Evolutionary conservation across 805 yeast genomes (phyloP).

Genomic region (Monosporozyma servazzii): DNA sequence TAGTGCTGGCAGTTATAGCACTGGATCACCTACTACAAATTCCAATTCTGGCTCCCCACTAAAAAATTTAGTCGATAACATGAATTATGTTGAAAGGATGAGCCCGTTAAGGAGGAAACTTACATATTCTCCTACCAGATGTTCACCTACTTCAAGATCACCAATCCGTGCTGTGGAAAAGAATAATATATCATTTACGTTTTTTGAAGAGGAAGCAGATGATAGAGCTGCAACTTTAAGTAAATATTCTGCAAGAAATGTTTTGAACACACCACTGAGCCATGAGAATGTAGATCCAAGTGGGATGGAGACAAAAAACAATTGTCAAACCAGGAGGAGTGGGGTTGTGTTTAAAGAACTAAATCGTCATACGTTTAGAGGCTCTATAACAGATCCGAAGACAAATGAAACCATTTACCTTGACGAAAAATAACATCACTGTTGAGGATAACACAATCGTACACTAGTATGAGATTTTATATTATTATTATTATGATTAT

Average conservation of each 20-base stretch:
- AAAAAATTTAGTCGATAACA: not conserved
- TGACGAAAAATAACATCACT: not conserved
- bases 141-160: not conserved
- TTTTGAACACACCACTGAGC: conserved; percentile 7
- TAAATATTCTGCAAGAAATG: conserved; percentile 19
- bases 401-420: not conserved
- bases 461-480: not conserved
- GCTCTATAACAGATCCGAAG: not conserved
- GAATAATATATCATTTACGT: conserved; percentile 7
- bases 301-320: not conserved
- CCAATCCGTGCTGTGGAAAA: not conserved
- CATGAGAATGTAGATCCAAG: not conserved
- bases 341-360: not conserved
- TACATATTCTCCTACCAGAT: not conserved
- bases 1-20: not conserved
- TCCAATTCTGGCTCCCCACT: not conserved
- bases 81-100: not conserved
- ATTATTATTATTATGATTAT: not conserved
- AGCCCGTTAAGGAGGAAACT: conserved; percentile 1
- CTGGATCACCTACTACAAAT: not conserved
- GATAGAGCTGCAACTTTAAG: conserved; percentile 12
- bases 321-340: not conserved
- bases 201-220: conserved; percentile 18
- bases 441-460: too few relatives aligned
- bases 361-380: not conserved